These are phyloP conservation scores for Oidiodendron maius DNA, from an alignment of 495 filamentous ascomycete genomes.

Conservation along the genomic window DNA sequence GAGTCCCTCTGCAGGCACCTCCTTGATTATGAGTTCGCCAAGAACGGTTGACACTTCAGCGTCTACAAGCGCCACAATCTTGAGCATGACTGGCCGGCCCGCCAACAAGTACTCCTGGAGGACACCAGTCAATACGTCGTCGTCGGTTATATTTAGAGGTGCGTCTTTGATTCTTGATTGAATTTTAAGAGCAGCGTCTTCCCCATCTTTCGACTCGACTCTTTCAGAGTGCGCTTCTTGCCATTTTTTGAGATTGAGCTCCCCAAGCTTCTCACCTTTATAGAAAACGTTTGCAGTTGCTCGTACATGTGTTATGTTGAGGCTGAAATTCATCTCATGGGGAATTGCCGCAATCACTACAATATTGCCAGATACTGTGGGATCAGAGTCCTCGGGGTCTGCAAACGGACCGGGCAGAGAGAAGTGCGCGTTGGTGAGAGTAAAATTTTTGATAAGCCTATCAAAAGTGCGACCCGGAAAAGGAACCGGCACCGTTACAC, in stretches of 20 bases:
- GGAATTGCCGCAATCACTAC: constrained; percentile 71
- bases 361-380: constrained; percentile 74
- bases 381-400: constrained; percentile 66
- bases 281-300: constrained; percentile 78
- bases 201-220: constrained; percentile 43
- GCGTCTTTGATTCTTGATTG: constrained; percentile 68
- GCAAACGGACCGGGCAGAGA: constrained; percentile 71
- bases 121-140: constrained; percentile 66
- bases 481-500: constrained; percentile 75
- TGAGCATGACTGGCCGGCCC: constrained; percentile 53
- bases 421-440: constrained; percentile 77
- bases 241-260: constrained; percentile 73
- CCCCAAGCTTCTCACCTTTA: constrained; percentile 64
- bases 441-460: constrained; percentile 78
- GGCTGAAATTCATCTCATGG: constrained; percentile 74
- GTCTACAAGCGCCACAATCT: constrained; percentile 76
- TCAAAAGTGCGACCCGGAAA: constrained; percentile 77
- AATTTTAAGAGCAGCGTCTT: constrained; percentile 54
- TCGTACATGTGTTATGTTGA: constrained; percentile 68
- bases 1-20: constrained; percentile 78
- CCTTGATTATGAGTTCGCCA: constrained; percentile 69
- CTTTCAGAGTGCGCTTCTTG: constrained; percentile 76
- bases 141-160: constrained; percentile 74
- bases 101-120: constrained; percentile 72
- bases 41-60: constrained; percentile 73